Evolutionary conservation across 78 protist species (phyloP).

Genomic region (Planoprotostelium fungivorum): DNA sequence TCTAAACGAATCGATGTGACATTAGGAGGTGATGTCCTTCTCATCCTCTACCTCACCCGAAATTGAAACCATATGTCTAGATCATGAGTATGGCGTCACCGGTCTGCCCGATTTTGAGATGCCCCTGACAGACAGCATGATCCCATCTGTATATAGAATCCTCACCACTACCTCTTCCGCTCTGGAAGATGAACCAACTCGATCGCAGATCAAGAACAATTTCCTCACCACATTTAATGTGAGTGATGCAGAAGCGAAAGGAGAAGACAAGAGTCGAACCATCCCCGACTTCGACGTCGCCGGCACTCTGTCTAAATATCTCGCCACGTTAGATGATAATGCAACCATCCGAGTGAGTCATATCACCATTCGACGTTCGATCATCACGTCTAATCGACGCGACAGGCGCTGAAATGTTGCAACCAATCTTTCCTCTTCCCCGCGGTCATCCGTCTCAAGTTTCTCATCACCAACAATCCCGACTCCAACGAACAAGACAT

Average conservation of each 20-base stretch:
- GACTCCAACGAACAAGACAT: not conserved
- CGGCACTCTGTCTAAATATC: not conserved
- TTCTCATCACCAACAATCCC: not conserved
- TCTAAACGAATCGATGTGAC: not conserved
- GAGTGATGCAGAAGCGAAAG: too few species aligned
- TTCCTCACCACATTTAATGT: too few species aligned
- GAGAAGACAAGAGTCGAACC: too few species aligned
- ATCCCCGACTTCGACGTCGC: not conserved
- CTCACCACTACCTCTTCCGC: too few species aligned
- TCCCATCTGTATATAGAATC: not conserved
- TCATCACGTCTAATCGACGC: not conserved
- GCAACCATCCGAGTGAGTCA: not conserved
- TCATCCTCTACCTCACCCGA: too few species aligned
- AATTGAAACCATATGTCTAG: too few species aligned
- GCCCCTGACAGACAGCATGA: not conserved
- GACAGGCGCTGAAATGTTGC: not conserved
- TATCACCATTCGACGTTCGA: not conserved
- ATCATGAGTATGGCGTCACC: too few species aligned
- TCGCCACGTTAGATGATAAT: not conserved
- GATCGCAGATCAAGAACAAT: too few species aligned
- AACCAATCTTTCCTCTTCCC: not conserved
- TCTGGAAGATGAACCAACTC: too few species aligned
- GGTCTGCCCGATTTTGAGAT: not conserved
- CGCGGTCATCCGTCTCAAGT: not conserved
- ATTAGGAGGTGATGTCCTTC: not conserved